Evolutionary conservation across 768 basidiomycete genomes (phyloP).

Genomic region (Crepidotus variabilis): DNA sequence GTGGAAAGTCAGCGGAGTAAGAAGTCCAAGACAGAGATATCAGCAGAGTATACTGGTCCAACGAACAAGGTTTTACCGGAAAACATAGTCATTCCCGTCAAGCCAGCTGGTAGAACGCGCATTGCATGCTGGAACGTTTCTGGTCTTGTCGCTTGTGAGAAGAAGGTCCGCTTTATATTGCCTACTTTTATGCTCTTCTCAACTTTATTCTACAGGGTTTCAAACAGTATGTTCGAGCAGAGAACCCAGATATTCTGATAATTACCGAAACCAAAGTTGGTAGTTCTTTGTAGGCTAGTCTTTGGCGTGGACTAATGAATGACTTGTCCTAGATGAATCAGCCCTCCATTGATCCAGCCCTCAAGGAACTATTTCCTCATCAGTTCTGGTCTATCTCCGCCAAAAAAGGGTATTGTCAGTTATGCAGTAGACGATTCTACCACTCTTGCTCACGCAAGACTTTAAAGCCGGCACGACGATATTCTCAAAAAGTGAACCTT

Average conservation of each 20-base stretch:
- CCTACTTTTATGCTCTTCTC: neutral
- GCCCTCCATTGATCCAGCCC: constrained; percentile 52
- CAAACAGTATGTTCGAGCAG: constrained; percentile 76
- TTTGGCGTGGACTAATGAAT: constrained; percentile 2
- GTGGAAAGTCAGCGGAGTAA: constrained; percentile 7
- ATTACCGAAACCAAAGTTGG: constrained; percentile 82
- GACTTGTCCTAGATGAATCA: constrained; percentile 57
- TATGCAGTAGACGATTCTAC: neutral
- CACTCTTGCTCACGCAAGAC: neutral
- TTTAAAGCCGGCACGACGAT: constrained; percentile 73
- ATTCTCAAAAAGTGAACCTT: constrained; percentile 71
- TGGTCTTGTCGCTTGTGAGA: constrained; percentile 69
- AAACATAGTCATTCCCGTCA: constrained; percentile 53
- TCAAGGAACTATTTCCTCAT: constrained; percentile 62
- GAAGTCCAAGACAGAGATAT: constrained; percentile 17
- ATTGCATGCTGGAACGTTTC: constrained; percentile 80
- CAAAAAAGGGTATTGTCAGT: constrained; percentile 77
- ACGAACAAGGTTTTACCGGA: constrained; percentile 73
- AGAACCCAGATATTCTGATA: constrained; percentile 81
- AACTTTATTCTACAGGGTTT: constrained; percentile 54
- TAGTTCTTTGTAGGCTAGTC: constrained; percentile 1
- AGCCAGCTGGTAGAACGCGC: constrained; percentile 41
- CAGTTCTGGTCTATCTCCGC: constrained; percentile 73
- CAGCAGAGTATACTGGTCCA: constrained; percentile 49
- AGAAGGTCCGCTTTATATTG: constrained; percentile 51